These are phyloP conservation scores for Taphrina sp. DNA, from an alignment of 1,139 yeast genomes.

Conservation along the genomic window DNA sequence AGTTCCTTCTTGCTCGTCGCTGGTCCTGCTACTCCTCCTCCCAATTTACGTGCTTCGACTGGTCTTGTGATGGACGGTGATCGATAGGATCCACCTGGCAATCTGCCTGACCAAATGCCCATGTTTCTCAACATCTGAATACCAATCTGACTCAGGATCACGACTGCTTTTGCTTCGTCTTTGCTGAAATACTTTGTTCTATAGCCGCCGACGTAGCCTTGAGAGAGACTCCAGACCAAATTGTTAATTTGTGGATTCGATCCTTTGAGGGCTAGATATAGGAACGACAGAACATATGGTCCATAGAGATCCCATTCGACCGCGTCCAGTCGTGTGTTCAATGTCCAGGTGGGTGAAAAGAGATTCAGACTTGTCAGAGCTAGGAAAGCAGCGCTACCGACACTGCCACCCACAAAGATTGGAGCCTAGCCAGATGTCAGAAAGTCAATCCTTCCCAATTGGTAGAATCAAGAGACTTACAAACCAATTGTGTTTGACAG, in stretches of 20 bases:
- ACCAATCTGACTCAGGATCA: slow-evolving; percentile 8
- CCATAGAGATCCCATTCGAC: slow-evolving; percentile 28
- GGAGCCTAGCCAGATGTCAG: too few relatives aligned
- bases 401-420: slow-evolving; percentile 23
- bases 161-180: slow-evolving; percentile 24
- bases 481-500: slow-evolving; percentile 23
- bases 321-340: slow-evolving; percentile 10
- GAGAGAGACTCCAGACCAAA: slow-evolving; percentile 15
- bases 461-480: too few relatives aligned
- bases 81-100: slow-evolving; percentile 12
- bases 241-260: slow-evolving; percentile 19
- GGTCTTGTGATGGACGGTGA: background rate
- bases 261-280: slow-evolving; percentile 21
- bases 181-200: slow-evolving; percentile 15
- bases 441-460: too few relatives aligned
- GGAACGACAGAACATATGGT: slow-evolving; percentile 15
- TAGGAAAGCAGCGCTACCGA: slow-evolving; percentile 25
- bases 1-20: slow-evolving; percentile 19
- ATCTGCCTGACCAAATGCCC: slow-evolving; percentile 23
- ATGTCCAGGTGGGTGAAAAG: slow-evolving; percentile 16
- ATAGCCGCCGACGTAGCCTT: slow-evolving; percentile 4
- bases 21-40: background rate
- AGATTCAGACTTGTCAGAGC: slow-evolving; percentile 16
- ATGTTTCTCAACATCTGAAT: slow-evolving; percentile 1
- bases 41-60: slow-evolving; percentile 6